A percentile compares a stretch with the other conserved stretches of the same genome.
These are phyloP conservation scores for Xylaria grammica DNA, from an alignment of 495 filamentous ascomycete species.

Conservation along the genomic window DNA sequence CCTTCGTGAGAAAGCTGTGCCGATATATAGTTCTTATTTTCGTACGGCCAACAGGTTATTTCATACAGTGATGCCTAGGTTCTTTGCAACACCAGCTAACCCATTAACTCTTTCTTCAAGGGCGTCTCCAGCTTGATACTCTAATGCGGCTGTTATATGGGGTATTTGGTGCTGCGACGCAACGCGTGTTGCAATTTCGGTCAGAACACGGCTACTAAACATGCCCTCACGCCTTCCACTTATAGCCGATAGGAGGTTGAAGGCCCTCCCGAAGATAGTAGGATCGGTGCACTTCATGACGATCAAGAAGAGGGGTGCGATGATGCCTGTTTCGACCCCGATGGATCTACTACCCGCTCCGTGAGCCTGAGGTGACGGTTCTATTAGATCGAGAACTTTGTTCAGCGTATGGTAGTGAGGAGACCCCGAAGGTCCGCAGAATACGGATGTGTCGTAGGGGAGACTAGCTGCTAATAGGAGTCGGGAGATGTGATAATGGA, in stretches of 20 bases:
- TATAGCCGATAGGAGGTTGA: not conserved
- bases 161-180: not conserved
- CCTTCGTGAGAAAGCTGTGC: not conserved
- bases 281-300: slow-evolving; percentile 16
- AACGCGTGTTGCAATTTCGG: not conserved
- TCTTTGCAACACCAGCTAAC: not conserved
- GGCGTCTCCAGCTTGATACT: slow-evolving; percentile 6
- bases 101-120: not conserved
- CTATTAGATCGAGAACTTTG: slow-evolving; percentile 2
- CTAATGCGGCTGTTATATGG: not conserved
- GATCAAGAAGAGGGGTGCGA: slow-evolving; percentile 15
- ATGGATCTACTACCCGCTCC: not conserved
- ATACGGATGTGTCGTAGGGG: slow-evolving; percentile 8
- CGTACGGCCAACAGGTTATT: not conserved
- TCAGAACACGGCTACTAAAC: slow-evolving; percentile 9
- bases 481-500: not conserved
- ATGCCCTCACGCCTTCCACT: slow-evolving; percentile 19
- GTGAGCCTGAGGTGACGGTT: slow-evolving; percentile 1
- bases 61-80: slow-evolving; percentile 5
- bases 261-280: slow-evolving; percentile 3
- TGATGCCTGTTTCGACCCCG: slow-evolving; percentile 3
- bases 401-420: not conserved
- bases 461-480: slow-evolving; percentile 11
- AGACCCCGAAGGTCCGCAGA: not conserved
- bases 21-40: not conserved